phyloP scores from a whole-genome alignment of 169 alveolate species.

The Besnoitia besnoiti region DNA sequence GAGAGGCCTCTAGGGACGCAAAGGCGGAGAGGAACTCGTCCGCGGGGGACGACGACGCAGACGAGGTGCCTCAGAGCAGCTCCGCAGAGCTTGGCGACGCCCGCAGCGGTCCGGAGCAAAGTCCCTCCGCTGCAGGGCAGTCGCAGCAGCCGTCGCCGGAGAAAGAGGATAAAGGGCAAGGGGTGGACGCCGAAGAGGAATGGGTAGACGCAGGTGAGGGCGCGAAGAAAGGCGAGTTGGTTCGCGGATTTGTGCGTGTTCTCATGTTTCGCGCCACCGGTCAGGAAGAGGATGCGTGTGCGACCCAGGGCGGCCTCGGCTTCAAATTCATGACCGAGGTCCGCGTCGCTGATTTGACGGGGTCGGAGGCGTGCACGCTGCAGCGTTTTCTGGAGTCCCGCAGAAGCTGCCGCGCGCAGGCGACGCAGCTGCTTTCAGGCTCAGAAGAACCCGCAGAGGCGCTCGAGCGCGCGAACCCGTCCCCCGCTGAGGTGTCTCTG shows the following conservation, averaged over 20 bases:
- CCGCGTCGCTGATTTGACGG: not conserved
- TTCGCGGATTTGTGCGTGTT: not conserved
- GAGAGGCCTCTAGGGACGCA: not conserved
- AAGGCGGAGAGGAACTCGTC: not conserved
- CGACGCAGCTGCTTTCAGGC: not conserved
- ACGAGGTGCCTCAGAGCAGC: not conserved
- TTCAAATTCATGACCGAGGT: not conserved
- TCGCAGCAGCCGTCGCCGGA: no score
- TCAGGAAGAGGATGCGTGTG: not conserved
- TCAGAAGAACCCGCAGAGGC: not conserved
- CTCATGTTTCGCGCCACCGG: not conserved
- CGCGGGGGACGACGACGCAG: not conserved
- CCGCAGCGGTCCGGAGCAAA: no score
- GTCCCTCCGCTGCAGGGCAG: no score
- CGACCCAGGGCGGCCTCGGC: not conserved
- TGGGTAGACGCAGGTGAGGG: not conserved
- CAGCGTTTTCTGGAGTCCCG: not conserved
- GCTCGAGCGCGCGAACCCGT: not conserved
- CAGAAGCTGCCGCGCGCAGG: not conserved
- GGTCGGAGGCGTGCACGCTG: not conserved
- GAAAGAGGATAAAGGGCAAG: not conserved
- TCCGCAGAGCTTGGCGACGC: no score
- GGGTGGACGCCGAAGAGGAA: not conserved
- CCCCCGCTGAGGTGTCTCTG: not conserved
- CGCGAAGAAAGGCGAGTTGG: not conserved